Evolutionary conservation across 139 green algal species (phyloP).

Genomic region (Desmodesmus armatus): DNA sequence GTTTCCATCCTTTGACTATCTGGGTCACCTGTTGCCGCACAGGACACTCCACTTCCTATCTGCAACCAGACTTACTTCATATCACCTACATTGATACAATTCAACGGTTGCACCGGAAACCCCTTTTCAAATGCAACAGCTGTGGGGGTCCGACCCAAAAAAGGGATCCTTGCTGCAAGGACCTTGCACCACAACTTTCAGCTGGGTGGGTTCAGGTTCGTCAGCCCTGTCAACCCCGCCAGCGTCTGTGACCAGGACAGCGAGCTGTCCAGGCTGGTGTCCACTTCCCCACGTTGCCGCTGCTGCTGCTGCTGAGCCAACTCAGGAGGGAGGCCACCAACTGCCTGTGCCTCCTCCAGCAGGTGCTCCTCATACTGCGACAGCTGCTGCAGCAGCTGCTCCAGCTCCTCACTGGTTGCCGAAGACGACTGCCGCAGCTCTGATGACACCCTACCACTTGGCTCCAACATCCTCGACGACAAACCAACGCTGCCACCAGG

Average conservation of each 20-base stretch:
- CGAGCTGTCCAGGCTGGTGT: neutral
- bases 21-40: no score
- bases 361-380: conserved; percentile 34
- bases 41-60: no score
- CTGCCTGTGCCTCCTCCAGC: neutral
- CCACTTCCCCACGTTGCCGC: neutral
- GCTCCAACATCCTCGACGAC: no score
- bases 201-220: conserved; percentile 1
- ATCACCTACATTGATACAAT: no score
- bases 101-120: no score
- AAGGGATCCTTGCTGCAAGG: no score
- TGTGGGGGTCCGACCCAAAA: no score
- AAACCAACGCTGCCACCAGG: no score
- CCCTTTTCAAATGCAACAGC: no score
- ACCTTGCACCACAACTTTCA: no score
- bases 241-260: conserved; percentile 32
- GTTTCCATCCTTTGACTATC: no score
- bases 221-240: conserved; percentile 9
- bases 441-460: conserved; percentile 11
- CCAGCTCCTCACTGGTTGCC: conserved; percentile 38
- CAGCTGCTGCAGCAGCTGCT: conserved; percentile 32
- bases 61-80: no score
- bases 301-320: neutral
- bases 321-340: neutral
- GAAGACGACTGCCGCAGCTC: conserved; percentile 33